These are phyloP conservation scores for Colletotrichum liriopes DNA, from an alignment of 2,329 filamentous ascomycete species.

Conservation along the genomic window DNA sequence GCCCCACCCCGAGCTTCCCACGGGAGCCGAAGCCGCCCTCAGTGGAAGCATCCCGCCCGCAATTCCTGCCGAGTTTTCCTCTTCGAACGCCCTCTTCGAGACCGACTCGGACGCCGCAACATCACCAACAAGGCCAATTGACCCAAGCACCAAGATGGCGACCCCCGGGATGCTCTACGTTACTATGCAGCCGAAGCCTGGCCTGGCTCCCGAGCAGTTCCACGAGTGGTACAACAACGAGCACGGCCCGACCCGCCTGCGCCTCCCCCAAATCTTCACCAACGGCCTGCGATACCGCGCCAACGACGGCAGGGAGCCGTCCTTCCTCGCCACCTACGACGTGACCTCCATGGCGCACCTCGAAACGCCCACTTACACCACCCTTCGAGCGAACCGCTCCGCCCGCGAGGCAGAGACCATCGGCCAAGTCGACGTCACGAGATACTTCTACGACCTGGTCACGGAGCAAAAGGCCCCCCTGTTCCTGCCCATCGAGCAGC, in stretches of 20 bases:
- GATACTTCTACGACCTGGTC: constrained; percentile 80
- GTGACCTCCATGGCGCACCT: constrained; percentile 82
- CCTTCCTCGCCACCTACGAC: constrained; percentile 87
- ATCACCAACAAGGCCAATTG: neutral
- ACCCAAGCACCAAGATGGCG: constrained; percentile 48
- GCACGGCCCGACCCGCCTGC: constrained; percentile 86
- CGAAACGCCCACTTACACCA: constrained; percentile 78
- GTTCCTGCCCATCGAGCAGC: constrained; percentile 73
- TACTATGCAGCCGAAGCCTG: constrained; percentile 84
- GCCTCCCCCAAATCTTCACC: constrained; percentile 79
- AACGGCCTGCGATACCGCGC: constrained; percentile 87
- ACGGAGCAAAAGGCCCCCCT: constrained; percentile 68
- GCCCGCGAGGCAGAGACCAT: constrained; percentile 69
- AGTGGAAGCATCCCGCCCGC: neutral
- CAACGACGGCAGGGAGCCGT: constrained; percentile 73
- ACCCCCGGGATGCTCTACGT: constrained; percentile 84
- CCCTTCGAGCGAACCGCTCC: constrained; percentile 72
- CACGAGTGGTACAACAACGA: constrained; percentile 97
- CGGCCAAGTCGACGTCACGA: constrained; percentile 74
- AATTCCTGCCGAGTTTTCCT: neutral
- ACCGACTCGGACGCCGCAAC: neutral
- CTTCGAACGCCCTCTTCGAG: no score
- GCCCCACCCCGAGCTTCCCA: constrained; percentile 25
- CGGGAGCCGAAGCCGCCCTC: constrained; percentile 16
- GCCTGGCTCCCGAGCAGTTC: constrained; percentile 78